Conservation (phyloP, 768 basidiomycete genomes). For the Saitozyma podzolica region DNA sequence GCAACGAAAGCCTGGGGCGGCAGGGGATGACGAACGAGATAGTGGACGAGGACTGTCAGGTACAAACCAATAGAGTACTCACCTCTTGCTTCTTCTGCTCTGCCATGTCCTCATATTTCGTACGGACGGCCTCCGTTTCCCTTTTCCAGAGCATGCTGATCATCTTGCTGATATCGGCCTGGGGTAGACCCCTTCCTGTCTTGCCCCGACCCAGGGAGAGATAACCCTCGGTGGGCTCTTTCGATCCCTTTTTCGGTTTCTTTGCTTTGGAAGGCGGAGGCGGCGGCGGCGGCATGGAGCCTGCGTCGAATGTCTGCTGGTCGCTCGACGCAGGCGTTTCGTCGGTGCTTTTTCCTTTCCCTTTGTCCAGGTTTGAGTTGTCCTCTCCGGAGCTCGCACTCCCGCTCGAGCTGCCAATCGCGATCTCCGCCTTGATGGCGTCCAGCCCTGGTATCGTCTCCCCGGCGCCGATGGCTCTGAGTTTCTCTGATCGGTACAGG, state of each 20-base stretch:
- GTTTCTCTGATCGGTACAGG: conserved; percentile 68
- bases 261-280: conserved; percentile 19
- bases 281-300: conserved; percentile 8
- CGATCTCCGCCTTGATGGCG: conserved; percentile 26
- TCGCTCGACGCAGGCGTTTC: conserved; percentile 15
- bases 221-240: conserved; percentile 30
- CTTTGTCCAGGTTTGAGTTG: not conserved
- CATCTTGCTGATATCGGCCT: conserved; percentile 66
- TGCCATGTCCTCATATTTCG: conserved; percentile 46
- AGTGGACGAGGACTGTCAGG: not conserved
- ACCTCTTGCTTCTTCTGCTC: conserved; percentile 51
- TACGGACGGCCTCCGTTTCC: conserved; percentile 58
- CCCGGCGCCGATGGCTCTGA: conserved; percentile 53
- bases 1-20: not conserved
- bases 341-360: conserved; percentile 1
- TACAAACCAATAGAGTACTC: conserved; percentile 15
- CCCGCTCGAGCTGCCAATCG: conserved; percentile 3
- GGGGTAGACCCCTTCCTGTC: conserved; percentile 55
- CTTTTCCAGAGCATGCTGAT: conserved; percentile 68
- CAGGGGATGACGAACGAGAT: too few species aligned
- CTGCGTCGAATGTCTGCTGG: conserved; percentile 6
- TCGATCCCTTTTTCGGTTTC: conserved; percentile 34
- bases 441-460: conserved; percentile 33
- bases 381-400: conserved; percentile 5
- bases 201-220: conserved; percentile 33